phyloP scores from a whole-genome alignment of 352 stramenopile genomes.

The Globisporangium uncinulatum region DNA sequence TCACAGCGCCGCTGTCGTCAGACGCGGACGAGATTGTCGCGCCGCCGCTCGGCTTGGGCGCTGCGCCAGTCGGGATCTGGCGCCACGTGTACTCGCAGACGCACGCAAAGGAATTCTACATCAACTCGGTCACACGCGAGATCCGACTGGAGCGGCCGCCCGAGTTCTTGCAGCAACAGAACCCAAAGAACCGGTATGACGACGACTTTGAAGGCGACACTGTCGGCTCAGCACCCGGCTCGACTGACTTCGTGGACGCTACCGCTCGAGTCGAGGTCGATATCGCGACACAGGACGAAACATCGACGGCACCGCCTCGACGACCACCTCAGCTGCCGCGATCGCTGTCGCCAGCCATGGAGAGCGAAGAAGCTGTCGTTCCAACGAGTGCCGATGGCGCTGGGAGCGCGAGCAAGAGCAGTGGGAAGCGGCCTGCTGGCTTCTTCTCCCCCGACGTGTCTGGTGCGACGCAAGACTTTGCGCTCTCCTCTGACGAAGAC shows the following conservation, averaged over 20 bases:
- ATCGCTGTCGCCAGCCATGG: slow-evolving; percentile 3
- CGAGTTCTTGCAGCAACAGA: slow-evolving; percentile 44
- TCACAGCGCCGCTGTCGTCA: not conserved
- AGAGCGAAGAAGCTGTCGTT: slow-evolving; percentile 13
- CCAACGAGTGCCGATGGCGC: not conserved
- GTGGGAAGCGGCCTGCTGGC: slow-evolving; percentile 21
- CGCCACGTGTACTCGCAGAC: slow-evolving; percentile 62
- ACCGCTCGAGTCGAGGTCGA: slow-evolving; percentile 10
- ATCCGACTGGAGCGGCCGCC: slow-evolving; percentile 59
- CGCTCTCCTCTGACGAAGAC: slow-evolving; percentile 23
- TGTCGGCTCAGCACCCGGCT: slow-evolving; percentile 13
- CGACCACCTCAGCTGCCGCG: not conserved
- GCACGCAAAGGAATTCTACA: slow-evolving; percentile 66
- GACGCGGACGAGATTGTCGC: slow-evolving; percentile 2
- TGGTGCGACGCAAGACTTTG: slow-evolving; percentile 28
- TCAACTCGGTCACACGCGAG: slow-evolving; percentile 69
- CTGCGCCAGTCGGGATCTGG: slow-evolving; percentile 39
- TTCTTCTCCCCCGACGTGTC: slow-evolving; percentile 41
- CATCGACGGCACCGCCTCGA: not conserved
- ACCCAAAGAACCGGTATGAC: slow-evolving; percentile 47
- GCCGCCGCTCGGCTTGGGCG: slow-evolving; percentile 8
- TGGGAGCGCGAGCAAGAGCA: slow-evolving; percentile 23
- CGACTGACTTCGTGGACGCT: slow-evolving; percentile 9
- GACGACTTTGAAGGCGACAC: slow-evolving; percentile 23
- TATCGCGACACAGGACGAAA: no score